Evolutionary conservation across 2,329 filamentous ascomycete genomes (phyloP), one percentile per base, ranked within the genome.

Genomic region (Plenodomus tracheiphilus): DNA sequence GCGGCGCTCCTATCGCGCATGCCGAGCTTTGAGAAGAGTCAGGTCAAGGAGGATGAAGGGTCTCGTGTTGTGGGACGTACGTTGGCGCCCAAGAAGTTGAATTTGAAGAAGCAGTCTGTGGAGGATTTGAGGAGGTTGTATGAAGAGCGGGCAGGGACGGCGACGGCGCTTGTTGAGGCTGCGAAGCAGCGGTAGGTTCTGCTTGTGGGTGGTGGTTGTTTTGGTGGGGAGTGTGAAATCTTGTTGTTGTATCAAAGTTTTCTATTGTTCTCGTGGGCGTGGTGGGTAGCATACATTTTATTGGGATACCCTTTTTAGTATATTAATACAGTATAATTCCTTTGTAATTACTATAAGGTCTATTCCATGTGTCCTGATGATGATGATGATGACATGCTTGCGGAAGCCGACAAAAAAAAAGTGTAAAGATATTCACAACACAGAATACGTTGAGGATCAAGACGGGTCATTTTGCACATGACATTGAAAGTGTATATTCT

Each of bases 71-170:
- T 21, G 32, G 56, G 58, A 1, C 49, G 56, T 28, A 51, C 52
- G 39, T 48, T 68, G 59, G 73, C 32, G 51, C 67, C 44, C 2
- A 57, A 54, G n/a, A 75, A 66, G 45, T 57, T 78, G 28, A 73
- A 75, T 36, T 37, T 77, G 36, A 74, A 73, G 54, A 77, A 78
- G 54, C 64, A 72, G 39, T 74, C 70, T 16, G 77, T 80, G 4
- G 77, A 79, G 39, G 75, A 79, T 60, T 53, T 80, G 51, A 63
- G 76, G 45, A 61, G 73, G 53, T 56, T 79, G 44, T 80, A 79
- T 50, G 77, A 80, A 57, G 77, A 79, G 56, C 60, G 77, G 38
- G 74, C 72, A 7, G 73, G 69, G 2, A 74, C 75, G 13, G 76
- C 68, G 36, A 63, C 60, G 48, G 64, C 56, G 22, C 52, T 74